Percentiles rank a stretch among this genome's conserved stretches.
These are phyloP conservation scores for Adansonia gregorii DNA, from an alignment of 441 rosid species.

Conservation along the genomic window DNA sequence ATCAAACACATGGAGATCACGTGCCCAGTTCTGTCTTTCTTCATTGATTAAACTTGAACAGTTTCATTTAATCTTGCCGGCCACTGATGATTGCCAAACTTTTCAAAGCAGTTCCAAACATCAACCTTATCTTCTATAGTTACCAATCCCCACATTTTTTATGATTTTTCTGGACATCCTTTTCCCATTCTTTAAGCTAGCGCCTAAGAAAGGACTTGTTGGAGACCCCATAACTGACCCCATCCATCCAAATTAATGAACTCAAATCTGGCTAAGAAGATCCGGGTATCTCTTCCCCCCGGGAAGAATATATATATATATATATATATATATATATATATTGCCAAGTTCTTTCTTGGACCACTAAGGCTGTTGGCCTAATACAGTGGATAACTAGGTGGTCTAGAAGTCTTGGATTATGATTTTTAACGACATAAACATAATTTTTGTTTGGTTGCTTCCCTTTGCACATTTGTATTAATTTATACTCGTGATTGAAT, in stretches of 20 bases:
- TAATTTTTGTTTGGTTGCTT: not conserved
- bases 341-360: conserved; percentile 6
- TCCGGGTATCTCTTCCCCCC: not conserved
- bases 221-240: conserved; percentile 24
- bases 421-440: not conserved
- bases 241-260: conserved; percentile 12
- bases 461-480: not conserved
- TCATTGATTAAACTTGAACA: conserved; percentile 4
- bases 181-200: not conserved
- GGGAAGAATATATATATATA: not conserved
- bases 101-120: conserved; percentile 32
- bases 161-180: conserved; percentile 25
- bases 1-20: conserved; percentile 34
- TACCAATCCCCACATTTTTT: conserved; percentile 35
- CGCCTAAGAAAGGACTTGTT: not conserved
- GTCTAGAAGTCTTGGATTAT: not conserved
- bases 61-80: conserved; percentile 26
- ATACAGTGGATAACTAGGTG: not conserved
- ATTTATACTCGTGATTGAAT: not conserved
- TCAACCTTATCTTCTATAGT: conserved; percentile 25
- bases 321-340: not conserved
- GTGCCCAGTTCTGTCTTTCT: conserved; percentile 19
- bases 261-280: not conserved
- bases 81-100: conserved; percentile 27
- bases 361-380: not conserved